Base-by-base conservation (phyloP, 2,329 filamentous ascomycete genomes). In the Trichoderma afroharzianum region DNA sequence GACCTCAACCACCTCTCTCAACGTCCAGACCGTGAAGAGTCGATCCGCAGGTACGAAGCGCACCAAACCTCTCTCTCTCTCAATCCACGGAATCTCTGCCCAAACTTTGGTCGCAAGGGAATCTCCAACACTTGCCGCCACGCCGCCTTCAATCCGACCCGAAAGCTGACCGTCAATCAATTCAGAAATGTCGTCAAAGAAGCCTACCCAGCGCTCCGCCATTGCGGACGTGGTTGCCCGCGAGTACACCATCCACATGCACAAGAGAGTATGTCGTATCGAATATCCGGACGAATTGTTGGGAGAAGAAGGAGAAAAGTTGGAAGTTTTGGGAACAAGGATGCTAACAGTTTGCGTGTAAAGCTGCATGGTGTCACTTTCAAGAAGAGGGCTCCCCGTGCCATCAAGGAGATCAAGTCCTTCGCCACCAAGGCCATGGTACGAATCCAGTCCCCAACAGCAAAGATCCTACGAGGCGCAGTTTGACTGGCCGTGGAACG, bases 161-260 rank as follows among this genome's bases (percentile, higher is more conserved):
- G 47, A 71, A 63, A 68, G 78, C 79, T 80, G 75, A 81, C 76
- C 72, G 32, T 57, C 43, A 50, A 63, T 24, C 47, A 58, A 57
- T 69, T 69, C 77, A 82, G 82, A 82, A 81, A 84, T 83, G 82
- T 82, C 82, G 80, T 81, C 82, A 75, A 77, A 81, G 80, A 82
- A 82, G 80, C 77, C 80, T 76, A 75, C 80, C 76, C 82, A 89
- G 86, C 93, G 95, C 84, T 97, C 94, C 86, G 97, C 97, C 88
- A 97, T 99, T 86, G 92, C 94, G 86, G 95, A 99, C 87, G 97
- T 99, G 84, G 95, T 99, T 85, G 92, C 96, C 82, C 94, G 96
- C 90, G 97, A 99, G 90, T 99, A 99, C 92, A 99, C 96, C 86
- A 98, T 99, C 88, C 95, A 99, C 91, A 88, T 99, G 81, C 96